Evolutionary conservation across 225 moss, liverwort and hornwort genomes (phyloP).

Genomic region (Thuidium tamariscinum): DNA sequence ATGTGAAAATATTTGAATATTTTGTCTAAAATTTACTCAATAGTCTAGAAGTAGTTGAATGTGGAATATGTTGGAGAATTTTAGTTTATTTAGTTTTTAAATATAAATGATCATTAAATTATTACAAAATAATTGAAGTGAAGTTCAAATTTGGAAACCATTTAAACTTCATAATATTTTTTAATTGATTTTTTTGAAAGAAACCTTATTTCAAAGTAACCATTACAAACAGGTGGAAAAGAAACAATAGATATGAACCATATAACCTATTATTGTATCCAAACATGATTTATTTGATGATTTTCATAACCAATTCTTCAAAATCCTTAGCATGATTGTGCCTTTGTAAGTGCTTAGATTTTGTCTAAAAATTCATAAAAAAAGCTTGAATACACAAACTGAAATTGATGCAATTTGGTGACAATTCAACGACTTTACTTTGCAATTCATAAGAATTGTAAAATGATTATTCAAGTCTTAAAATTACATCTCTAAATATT

Average conservation of each 20-base stretch:
- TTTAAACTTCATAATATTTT: not conserved
- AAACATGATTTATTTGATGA: not conserved
- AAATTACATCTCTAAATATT: not conserved
- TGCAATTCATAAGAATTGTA: not conserved
- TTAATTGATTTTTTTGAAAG: not conserved
- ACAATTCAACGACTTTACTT: not conserved
- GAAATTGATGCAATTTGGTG: not conserved
- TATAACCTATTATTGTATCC: too few species aligned
- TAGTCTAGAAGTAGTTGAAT: too few species aligned
- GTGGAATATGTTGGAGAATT: too few species aligned
- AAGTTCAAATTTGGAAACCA: not conserved
- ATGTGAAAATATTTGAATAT: too few species aligned
- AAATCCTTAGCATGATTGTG: not conserved
- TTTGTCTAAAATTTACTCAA: too few species aligned
- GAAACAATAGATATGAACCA: not conserved
- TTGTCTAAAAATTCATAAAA: not conserved
- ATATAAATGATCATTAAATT: not conserved
- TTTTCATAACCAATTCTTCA: not conserved
- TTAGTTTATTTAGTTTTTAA: too few species aligned
- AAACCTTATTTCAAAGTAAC: not conserved
- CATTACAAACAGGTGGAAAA: not conserved
- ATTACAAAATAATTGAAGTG: not conserved
- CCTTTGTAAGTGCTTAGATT: fast-evolving
- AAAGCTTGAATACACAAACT: too few species aligned
- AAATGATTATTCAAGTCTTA: too few species aligned